phyloP scores from a whole-genome alignment of 1,284 basidiomycete genomes.

The Wallemia hederae region DNA sequence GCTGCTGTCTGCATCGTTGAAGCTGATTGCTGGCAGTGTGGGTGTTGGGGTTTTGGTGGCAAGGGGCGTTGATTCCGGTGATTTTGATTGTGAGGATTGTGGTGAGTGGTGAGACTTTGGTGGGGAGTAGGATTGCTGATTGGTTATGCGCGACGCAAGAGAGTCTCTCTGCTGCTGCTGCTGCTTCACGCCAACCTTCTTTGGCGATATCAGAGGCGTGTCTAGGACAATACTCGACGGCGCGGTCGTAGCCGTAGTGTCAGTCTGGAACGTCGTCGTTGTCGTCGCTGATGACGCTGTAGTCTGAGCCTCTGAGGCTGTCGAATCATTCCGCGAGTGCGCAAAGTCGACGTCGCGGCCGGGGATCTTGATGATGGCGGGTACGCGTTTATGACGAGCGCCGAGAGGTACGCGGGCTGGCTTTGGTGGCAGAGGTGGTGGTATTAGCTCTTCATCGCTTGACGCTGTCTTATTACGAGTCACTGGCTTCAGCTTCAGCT shows the following conservation, averaged over 20 bases:
- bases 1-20: background rate
- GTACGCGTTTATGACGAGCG: background rate
- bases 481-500: background rate
- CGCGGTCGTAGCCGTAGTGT: background rate
- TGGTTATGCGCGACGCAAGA: background rate
- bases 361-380: background rate
- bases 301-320: background rate
- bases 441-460: background rate
- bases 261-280: background rate
- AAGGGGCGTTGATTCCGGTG: background rate
- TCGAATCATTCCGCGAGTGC: background rate
- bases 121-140: no score
- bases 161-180: background rate
- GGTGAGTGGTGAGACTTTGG: no score
- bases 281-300: background rate
- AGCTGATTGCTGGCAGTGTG: background rate
- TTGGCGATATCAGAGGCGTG: background rate
- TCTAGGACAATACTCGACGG: background rate
- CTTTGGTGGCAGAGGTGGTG: background rate
- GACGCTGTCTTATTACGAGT: background rate
- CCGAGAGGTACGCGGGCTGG: background rate
- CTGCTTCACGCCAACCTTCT: background rate
- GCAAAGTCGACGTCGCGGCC: background rate
- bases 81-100: no score
- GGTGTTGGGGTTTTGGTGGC: background rate